Percentiles rank a stretch among this genome's conserved stretches.
Evolutionary conservation across 2,329 filamentous ascomycete species (phyloP).

Genomic region (Fusarium pseudograminearum): DNA sequence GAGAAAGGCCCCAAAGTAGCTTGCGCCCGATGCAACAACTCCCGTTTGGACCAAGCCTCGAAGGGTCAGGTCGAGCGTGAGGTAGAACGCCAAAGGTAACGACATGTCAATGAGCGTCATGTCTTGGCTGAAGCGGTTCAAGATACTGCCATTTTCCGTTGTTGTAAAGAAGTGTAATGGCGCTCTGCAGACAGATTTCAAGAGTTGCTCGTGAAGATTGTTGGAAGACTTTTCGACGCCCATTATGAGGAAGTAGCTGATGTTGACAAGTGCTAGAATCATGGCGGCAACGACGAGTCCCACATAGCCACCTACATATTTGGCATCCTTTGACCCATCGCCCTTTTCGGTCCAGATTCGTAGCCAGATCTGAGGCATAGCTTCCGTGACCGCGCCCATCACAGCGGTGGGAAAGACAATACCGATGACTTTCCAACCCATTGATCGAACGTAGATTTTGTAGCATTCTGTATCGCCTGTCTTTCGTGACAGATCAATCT

Average conservation of each 20-base stretch:
- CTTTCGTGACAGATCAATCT: conserved; percentile 46
- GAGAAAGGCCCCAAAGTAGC: conserved; percentile 54
- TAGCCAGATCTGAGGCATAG: conserved; percentile 49
- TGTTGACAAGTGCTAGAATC: conserved; percentile 20
- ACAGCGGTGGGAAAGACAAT: conserved; percentile 31
- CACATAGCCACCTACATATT: conserved; percentile 44
- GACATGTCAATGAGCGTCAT: conserved; percentile 57
- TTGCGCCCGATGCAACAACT: conserved; percentile 44
- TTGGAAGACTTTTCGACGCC: conserved; percentile 44
- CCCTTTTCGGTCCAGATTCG: conserved; percentile 46
- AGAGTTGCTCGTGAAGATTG: conserved; percentile 38
- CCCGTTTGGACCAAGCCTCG: conserved; percentile 38
- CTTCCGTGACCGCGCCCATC: conserved; percentile 28
- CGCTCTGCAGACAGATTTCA: conserved; percentile 50
- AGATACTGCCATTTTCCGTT: conserved; percentile 56
- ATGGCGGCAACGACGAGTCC: conserved; percentile 38
- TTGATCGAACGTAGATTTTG: conserved; percentile 46
- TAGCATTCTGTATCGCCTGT: conserved; percentile 49
- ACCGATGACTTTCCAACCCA: conserved; percentile 41
- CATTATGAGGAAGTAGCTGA: conserved; percentile 43
- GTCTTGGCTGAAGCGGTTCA: conserved; percentile 60
- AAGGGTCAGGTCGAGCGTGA: conserved; percentile 49
- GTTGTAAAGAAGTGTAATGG: conserved; percentile 56
- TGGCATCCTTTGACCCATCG: conserved; percentile 30
- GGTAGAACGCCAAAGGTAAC: conserved; percentile 51